These are phyloP conservation scores for Bruguiera gymnorhiza DNA, from an alignment of 345 rosid genomes.

Conservation along the genomic window DNA sequence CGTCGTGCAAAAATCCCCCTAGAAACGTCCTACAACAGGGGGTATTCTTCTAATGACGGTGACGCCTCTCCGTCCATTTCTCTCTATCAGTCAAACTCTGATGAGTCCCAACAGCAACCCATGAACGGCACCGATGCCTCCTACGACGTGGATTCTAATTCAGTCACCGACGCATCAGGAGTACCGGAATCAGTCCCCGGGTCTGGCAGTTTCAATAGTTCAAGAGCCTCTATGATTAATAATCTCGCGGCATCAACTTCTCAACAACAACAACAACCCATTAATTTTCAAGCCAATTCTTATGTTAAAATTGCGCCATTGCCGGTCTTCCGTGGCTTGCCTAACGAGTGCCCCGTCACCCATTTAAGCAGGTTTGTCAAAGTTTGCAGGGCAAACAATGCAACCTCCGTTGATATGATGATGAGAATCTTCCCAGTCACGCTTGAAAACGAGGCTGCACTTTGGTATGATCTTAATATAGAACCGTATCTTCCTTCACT, in stretches of 20 bases:
- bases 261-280: neutral
- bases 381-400: slow-evolving; percentile 42
- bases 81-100: no score
- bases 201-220: no score
- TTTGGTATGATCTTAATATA: slow-evolving; percentile 41
- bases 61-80: no score
- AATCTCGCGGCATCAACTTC: neutral
- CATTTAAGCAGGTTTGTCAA: slow-evolving; percentile 39
- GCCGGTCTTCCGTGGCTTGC: slow-evolving; percentile 29
- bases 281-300: neutral
- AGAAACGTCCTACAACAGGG: no score
- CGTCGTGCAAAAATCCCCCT: no score
- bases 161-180: no score
- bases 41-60: no score
- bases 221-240: no score
- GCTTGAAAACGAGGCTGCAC: slow-evolving; percentile 36
- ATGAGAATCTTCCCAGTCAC: slow-evolving; percentile 42
- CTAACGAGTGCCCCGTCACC: slow-evolving; percentile 25
- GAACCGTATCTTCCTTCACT: slow-evolving; percentile 33
- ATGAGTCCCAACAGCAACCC: no score
- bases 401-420: slow-evolving; percentile 14
- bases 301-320: slow-evolving; percentile 35
- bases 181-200: no score
- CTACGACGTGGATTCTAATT: no score
- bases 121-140: no score